Base-by-base conservation (phyloP, 2,329 filamentous ascomycete genomes). In the Botrytis squamosa region DNA sequence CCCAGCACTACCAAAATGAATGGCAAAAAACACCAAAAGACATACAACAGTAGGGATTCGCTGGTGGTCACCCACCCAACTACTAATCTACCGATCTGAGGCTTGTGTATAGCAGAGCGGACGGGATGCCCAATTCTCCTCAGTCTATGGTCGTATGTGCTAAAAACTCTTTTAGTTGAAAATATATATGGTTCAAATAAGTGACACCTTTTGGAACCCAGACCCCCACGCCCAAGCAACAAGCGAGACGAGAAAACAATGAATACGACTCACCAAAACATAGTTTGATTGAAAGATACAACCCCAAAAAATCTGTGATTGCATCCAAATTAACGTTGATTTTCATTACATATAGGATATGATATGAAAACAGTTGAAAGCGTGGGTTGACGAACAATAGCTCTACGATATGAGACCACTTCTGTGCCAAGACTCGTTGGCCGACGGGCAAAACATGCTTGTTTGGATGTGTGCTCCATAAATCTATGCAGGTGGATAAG, bases 31-130 rank as follows among this genome's bases (percentile, higher is more conserved):
- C 42, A 1, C 12, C 22, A 49, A 65, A 12, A 46, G 22, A 71
- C 60, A 62, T 44, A 75, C 57, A 49, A 67, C 68, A 74, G 70
- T 64, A 69, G 70, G 70, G 25, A 74, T 74, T 74, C 73, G 73
- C 73, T 60, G 44, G 64, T 73, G 55, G 71, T 73, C 71, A 73
- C 73, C 70, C 59, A 73, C 71, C 57, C 55, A 70, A 74, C 71
- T 74, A 74, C 74, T 69, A 36, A 75, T 70, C 73, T 68, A 70
- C 71, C 71, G 66, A 73, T 73, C 62, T 70, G 71, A 70, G 29
- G 65, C 71, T 75, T 75, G 46, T 68, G 70, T 72, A 75, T 71
- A 62, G 66, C 74, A 75, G 71, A 75, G 71, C 71, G 71, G 64
- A 75, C 66, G 66, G 74, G 74, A 75, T 74, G 71, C 73, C 67